phyloP scores from a whole-genome alignment of 148 eudicot genomes.

The Camellia granthamiana region DNA sequence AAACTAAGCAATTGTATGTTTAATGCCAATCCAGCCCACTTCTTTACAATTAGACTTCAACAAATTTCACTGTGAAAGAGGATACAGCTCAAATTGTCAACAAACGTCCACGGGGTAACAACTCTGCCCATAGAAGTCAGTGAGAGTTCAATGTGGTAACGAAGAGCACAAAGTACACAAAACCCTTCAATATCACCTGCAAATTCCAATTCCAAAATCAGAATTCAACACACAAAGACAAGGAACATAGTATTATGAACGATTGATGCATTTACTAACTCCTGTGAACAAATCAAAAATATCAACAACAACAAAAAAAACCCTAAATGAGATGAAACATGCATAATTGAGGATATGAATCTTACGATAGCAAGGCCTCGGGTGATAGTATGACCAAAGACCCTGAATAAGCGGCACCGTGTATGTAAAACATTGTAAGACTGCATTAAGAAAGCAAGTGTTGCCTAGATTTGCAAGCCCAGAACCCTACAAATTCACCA shows the following conservation, averaged over 20 bases:
- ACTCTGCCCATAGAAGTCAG: constrained; percentile 32
- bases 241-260: neutral
- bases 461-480: constrained; percentile 64
- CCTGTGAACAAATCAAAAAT: neutral
- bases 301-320: neutral
- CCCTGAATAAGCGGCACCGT: constrained; percentile 75
- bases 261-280: neutral
- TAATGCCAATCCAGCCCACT: neutral
- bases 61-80: constrained; percentile 19
- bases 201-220: constrained; percentile 23
- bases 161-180: constrained; percentile 64
- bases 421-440: constrained; percentile 81
- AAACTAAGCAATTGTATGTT: neutral
- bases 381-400: constrained; percentile 40
- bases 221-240: neutral
- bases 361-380: constrained; percentile 48
- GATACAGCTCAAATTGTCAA: constrained; percentile 77
- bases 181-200: constrained; percentile 52
- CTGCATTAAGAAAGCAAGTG: constrained; percentile 71
- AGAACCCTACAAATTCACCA: constrained; percentile 49
- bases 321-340: neutral
- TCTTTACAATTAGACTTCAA: neutral
- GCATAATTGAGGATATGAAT: neutral
- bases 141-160: constrained; percentile 48
- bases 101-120: constrained; percentile 53